Evolutionary conservation across 108 stramenopile species (phyloP).

Genomic region (Mediolabrus comicus): DNA sequence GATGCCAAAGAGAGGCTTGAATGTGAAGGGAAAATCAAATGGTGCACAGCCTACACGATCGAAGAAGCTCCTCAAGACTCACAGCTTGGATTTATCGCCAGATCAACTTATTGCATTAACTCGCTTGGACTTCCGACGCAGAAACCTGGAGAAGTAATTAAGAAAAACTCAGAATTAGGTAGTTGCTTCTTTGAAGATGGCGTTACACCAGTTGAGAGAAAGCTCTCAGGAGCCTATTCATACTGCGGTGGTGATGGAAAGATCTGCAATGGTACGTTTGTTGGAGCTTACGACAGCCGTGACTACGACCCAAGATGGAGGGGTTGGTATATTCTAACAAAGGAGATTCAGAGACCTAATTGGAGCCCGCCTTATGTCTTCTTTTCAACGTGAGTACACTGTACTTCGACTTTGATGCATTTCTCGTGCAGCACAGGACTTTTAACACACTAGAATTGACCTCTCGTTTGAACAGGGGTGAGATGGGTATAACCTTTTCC

Average conservation of each 20-base stretch:
- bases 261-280: slow-evolving; percentile 39
- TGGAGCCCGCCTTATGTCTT: slow-evolving; percentile 48
- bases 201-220: neutral
- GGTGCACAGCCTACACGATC: slow-evolving; percentile 28
- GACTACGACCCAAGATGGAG: slow-evolving; percentile 51
- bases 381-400: slow-evolving; percentile 5
- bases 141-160: slow-evolving; percentile 6
- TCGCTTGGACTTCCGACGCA: slow-evolving; percentile 29
- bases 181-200: slow-evolving; percentile 1
- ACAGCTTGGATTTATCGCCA: slow-evolving; percentile 30
- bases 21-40: slow-evolving; percentile 5
- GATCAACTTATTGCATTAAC: slow-evolving; percentile 27
- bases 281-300: slow-evolving; percentile 24
- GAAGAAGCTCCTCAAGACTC: neutral
- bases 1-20: neutral
- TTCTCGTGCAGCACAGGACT: too few relatives aligned
- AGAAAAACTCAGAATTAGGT: neutral
- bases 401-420: too few relatives aligned
- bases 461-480: neutral
- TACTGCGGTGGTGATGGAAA: slow-evolving; percentile 22
- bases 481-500: slow-evolving; percentile 41
- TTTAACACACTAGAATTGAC: too few relatives aligned
- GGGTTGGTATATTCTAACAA: slow-evolving; percentile 42
- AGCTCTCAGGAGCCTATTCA: slow-evolving; percentile 3
- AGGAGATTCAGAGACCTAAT: slow-evolving; percentile 23